These are phyloP conservation scores for Nicotiana attenuata DNA, from an alignment of 257 asterid species.

Conservation along the genomic window DNA sequence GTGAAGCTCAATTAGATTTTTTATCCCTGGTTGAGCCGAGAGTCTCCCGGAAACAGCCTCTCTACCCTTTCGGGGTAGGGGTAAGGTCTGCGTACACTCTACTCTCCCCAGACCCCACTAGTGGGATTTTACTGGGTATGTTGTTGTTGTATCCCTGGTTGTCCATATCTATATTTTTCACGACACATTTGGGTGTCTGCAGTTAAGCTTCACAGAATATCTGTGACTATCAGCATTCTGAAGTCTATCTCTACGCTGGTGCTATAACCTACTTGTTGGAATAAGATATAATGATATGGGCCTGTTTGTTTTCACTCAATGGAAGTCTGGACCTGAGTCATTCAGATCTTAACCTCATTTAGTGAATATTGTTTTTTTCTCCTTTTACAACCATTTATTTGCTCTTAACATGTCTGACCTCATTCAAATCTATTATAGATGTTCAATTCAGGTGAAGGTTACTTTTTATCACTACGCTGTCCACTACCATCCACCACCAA, in stretches of 20 bases:
- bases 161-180: neutral
- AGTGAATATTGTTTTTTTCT: neutral
- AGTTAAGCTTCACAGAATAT: neutral
- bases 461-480: neutral
- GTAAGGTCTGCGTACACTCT: no score
- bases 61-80: no score
- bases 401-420: neutral
- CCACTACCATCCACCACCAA: neutral
- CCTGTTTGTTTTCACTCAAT: neutral
- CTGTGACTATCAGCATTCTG: neutral
- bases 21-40: no score
- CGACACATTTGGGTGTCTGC: neutral
- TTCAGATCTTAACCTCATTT: neutral
- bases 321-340: neutral
- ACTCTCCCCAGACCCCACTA: no score
- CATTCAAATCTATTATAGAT: neutral
- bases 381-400: neutral
- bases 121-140: no score
- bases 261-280: neutral
- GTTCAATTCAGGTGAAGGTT: neutral
- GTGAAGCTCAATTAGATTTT: neutral
- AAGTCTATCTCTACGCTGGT: neutral
- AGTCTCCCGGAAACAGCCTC: no score
- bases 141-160: neutral
- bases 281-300: neutral